Percentiles rank a stretch among this genome's conserved stretches.
These are phyloP conservation scores for Chlorella sp. DNA, from an alignment of 139 green algal species.

Conservation along the genomic window DNA sequence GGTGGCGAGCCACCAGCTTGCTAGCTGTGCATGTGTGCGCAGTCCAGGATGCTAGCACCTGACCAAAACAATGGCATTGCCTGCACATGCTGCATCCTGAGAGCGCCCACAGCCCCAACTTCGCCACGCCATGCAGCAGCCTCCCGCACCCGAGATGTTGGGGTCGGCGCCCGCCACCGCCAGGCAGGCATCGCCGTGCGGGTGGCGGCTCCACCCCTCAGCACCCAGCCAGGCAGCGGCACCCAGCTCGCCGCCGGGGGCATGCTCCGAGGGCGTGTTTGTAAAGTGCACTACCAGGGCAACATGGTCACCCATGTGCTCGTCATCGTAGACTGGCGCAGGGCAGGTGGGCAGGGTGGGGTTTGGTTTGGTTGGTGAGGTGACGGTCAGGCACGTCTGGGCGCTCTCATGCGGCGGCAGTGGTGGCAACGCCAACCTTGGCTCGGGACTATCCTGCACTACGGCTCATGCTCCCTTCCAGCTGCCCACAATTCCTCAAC, in stretches of 20 bases:
- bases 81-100: neutral
- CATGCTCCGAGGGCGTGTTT: conserved; percentile 50
- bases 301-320: conserved; percentile 74
- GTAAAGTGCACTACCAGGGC: conserved; percentile 68
- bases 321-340: conserved; percentile 68
- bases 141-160: conserved; percentile 47
- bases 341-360: too few species aligned
- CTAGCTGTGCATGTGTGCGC: neutral
- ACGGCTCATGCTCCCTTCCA: too few species aligned
- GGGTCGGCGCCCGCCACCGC: conserved; percentile 60
- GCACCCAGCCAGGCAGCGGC: conserved; percentile 54
- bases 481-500: too few species aligned
- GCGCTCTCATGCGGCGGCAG: too few species aligned
- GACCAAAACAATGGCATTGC: too few species aligned
- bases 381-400: too few species aligned
- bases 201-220: conserved; percentile 32
- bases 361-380: too few species aligned
- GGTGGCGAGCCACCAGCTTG: too few species aligned
- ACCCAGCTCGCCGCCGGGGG: conserved; percentile 55
- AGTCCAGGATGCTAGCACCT: neutral
- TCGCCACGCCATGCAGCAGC: neutral
- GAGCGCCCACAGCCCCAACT: too few species aligned
- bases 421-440: too few species aligned
- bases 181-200: conserved; percentile 65
- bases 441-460: too few species aligned